A percentile compares a stretch with the other conserved stretches of the same genome.
Conservation (phyloP, 176 grass and related monocot genomes). For the Leersia perrieri region DNA sequence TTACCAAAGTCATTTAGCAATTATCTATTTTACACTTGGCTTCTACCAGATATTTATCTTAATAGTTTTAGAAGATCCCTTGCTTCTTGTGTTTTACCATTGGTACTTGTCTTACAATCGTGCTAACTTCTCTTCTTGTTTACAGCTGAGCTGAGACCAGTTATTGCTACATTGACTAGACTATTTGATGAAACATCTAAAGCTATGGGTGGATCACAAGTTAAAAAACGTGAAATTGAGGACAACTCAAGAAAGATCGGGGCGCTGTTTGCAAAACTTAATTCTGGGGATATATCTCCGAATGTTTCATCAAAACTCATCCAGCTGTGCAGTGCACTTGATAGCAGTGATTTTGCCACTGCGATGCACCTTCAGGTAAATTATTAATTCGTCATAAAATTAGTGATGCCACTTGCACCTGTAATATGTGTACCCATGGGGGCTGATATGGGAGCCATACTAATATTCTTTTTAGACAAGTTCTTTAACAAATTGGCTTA, state of each 20-base stretch:
- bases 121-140: constrained; percentile 31
- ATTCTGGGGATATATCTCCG: constrained; percentile 86
- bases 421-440: neutral
- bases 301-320: constrained; percentile 87
- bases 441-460: neutral
- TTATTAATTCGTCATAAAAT: neutral
- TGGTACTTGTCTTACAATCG: neutral
- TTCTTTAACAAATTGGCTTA: neutral
- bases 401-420: neutral
- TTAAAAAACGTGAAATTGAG: constrained; percentile 90
- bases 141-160: constrained; percentile 83
- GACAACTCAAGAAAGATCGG: constrained; percentile 97
- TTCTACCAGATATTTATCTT: constrained; percentile 10
- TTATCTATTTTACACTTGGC: neutral
- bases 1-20: neutral
- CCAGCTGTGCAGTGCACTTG: constrained; percentile 79
- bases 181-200: constrained; percentile 85
- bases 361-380: constrained; percentile 89
- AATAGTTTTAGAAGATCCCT: neutral
- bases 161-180: constrained; percentile 74
- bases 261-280: constrained; percentile 81
- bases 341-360: constrained; percentile 64
- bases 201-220: constrained; percentile 69
- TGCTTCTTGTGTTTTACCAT: neutral
- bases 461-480: neutral